phyloP scores from a whole-genome alignment of 306 rosid genomes.

The Dalbergia cultrata region DNA sequence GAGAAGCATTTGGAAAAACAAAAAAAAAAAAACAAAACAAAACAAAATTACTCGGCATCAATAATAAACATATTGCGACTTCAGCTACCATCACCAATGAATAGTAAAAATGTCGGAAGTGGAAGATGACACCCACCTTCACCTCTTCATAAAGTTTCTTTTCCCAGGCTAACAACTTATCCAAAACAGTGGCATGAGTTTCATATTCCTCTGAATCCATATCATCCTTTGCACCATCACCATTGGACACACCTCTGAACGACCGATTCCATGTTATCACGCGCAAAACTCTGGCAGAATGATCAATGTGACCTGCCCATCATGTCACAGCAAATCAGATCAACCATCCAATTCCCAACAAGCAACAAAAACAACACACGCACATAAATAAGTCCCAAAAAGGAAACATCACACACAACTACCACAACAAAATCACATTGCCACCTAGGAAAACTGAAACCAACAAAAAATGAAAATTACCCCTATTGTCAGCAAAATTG shows the following conservation, averaged over 20 bases:
- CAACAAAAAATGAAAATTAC: slow-evolving; percentile 41
- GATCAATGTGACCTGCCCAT: slow-evolving; percentile 83
- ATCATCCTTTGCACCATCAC: slow-evolving; percentile 76
- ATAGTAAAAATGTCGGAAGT: slow-evolving; percentile 11
- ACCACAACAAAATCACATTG: neutral
- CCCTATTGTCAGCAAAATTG: slow-evolving; percentile 87
- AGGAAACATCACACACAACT: neutral
- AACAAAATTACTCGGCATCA: neutral
- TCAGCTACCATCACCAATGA: neutral
- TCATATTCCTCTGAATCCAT: slow-evolving; percentile 78
- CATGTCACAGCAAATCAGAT: slow-evolving; percentile 36
- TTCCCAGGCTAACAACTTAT: slow-evolving; percentile 91
- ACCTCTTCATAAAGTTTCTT: slow-evolving; percentile 94
- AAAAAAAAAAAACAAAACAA: too few relatives aligned
- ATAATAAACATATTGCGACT: neutral
- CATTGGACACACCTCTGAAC: slow-evolving; percentile 71
- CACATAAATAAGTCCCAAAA: neutral
- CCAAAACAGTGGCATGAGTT: slow-evolving; percentile 90
- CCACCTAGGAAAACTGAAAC: neutral
- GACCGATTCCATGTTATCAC: slow-evolving; percentile 89
- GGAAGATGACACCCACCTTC: slow-evolving; percentile 61
- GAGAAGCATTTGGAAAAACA: neutral
- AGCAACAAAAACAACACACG: slow-evolving; percentile 2
- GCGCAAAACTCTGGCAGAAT: slow-evolving; percentile 86
- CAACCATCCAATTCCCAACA: neutral